Conservation (phyloP, 495 filamentous ascomycete species). For the Lasiosphaeris hirsuta region DNA sequence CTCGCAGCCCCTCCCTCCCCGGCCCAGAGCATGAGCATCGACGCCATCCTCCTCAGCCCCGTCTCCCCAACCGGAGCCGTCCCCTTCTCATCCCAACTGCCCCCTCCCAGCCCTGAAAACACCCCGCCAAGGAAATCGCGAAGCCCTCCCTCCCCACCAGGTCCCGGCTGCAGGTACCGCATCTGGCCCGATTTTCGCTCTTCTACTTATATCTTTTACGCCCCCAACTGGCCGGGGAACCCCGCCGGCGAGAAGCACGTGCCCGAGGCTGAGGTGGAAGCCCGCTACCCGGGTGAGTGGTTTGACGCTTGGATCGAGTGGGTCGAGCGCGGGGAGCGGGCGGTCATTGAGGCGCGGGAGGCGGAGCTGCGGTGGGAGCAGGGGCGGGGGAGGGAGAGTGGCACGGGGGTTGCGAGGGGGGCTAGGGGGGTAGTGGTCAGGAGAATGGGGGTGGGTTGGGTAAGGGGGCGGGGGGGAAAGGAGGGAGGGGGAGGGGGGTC, state of each 20-base stretch:
- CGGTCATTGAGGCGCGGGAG: background rate
- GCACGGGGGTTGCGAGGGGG: background rate
- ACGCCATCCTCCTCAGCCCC: constrained; percentile 11
- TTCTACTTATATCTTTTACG: constrained; percentile 7
- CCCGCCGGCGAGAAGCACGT: constrained; percentile 1
- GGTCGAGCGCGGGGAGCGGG: constrained; percentile 9
- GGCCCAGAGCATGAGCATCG: constrained; percentile 9
- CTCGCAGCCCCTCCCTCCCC: background rate
- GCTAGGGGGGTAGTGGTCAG: background rate
- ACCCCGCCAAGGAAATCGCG: background rate
- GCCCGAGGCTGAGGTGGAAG: constrained; percentile 3
- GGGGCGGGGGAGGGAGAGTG: background rate
- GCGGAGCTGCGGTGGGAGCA: background rate
- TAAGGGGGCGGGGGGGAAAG: too few species aligned
- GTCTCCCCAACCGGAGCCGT: background rate
- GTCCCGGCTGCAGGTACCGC: constrained; percentile 5
- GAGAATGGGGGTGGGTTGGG: background rate
- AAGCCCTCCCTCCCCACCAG: background rate
- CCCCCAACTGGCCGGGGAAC: constrained; percentile 5
- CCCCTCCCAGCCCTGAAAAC: background rate
- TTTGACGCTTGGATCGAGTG: constrained; percentile 17
- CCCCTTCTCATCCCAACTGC: background rate
- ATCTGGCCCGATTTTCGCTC: background rate
- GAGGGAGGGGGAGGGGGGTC: background rate
- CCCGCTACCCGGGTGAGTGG: constrained; percentile 13